Conservation (phyloP, 2,329 filamentous ascomycete species). For the Amylocarpus encephaloides region DNA sequence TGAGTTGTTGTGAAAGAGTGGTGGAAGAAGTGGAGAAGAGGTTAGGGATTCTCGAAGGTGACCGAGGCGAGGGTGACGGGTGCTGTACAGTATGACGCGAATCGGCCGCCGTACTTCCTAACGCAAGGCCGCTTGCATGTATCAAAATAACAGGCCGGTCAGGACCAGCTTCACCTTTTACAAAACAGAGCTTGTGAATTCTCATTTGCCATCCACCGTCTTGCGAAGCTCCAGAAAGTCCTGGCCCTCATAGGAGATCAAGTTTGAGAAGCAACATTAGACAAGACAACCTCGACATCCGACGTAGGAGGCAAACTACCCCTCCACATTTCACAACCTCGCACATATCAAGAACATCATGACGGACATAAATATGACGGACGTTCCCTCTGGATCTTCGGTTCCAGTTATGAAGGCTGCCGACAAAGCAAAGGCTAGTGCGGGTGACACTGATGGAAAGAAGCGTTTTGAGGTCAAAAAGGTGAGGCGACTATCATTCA, state of each 20-base stretch:
- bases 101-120: background rate
- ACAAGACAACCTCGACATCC: background rate
- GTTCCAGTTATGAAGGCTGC: conserved; percentile 49
- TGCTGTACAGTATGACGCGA: background rate
- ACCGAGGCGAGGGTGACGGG: background rate
- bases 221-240: no score
- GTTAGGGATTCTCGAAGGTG: background rate
- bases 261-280: background rate
- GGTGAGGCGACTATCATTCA: conserved; percentile 44
- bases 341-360: conserved; percentile 46
- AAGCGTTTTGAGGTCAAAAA: conserved; percentile 99
- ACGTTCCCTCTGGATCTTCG: conserved; percentile 56
- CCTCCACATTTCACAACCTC: background rate
- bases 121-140: background rate
- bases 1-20: background rate
- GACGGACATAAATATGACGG: conserved; percentile 96
- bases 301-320: no score
- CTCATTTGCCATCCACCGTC: no score
- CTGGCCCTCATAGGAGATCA: background rate
- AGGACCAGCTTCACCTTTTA: background rate
- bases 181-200: background rate
- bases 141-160: no score
- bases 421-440: conserved; percentile 38
- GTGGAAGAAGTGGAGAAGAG: background rate
- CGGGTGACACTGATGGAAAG: conserved; percentile 59